Base-by-base conservation (phyloP, 495 filamentous ascomycete genomes). In the Hypoxylon subgilvum region DNA sequence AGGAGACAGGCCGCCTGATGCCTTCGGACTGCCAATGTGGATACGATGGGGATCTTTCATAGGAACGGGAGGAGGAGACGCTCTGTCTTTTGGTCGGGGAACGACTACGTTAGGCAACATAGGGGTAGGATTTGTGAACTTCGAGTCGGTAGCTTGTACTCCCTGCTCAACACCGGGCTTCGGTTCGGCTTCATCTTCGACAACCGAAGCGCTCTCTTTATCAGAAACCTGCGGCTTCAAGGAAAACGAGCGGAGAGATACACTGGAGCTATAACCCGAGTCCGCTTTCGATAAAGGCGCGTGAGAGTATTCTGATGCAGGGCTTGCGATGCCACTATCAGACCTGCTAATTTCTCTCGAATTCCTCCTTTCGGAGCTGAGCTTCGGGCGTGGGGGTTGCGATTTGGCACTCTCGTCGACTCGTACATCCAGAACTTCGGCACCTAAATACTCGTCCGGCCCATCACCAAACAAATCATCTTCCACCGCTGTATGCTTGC, bases 191-290 rank as follows among this genome's bases (percentile, higher is more conserved):
- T 60, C 56, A 28, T 39, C 14, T 17, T 67, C 39, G 21, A 44
- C 32, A 41, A 47, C 41, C 13, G 46, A 50, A 54, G 10, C 10
- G 19, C 38, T 39, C 19, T 64, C 67, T 39, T 61, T 66, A 18
- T 63, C 58, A 21, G 51, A 31, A 35, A 43, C 52, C 3, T 58
- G 35, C 1, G 43, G 60, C 31, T 46, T 70, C 14, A 52, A 61
- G 21, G 61, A 66, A 21, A 81, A 74, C 0, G 79, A 81, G 14
- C 75, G 72, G 16, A 80, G 57, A 10, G 80, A 82, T 3, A 78
- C 70, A 44, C 76, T 81, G 4, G 79, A 82, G 60, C 80, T 80
- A 42, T 84, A 84, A 14, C 81, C 81, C n/a, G 78, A 82, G 49
- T 84, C 80, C 22, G 79, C 78, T 38, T 83, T 83, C 6, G 77